Evolutionary conservation across 768 basidiomycete genomes (phyloP), one percentile per base, ranked within the genome.

Genomic region (Pholiota microspora): DNA sequence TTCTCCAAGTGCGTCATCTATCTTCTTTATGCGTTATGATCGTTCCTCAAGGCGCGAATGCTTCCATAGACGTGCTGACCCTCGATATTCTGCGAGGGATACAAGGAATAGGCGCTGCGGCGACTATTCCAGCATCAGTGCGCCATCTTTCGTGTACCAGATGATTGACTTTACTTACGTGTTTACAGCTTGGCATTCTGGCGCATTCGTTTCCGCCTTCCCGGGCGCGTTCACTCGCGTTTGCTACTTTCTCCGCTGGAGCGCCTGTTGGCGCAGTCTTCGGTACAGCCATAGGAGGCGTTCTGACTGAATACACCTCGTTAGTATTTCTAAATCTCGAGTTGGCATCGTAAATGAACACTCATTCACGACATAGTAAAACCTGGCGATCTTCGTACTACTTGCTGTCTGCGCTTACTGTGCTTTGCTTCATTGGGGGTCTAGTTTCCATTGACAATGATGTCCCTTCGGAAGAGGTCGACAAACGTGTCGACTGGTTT

Each of bases 221-320:
- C 1, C 73, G 73, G 10, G 77, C 84, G 0, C 81, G 93, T 12
- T 83, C 89, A 1, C 69, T 84, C 1, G 94, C 92, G 0, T 96
- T 95, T 57, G 82, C 94, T 0, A 84, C 86, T 0, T 95, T 94
- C 59, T 78, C 87, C 0, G 91, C 92, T 0, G 94, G 94, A 28
- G 90, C 88, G 0, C 92, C 94, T 0, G 63, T 94, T 4, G 94
- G 94, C 0, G 88, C 79, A 0, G 87, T 83, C 0, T 70, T 93
- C 12, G 92, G 94, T 1, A 76, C 76, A 31, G 71, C 84, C 0
- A 55, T 92, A 0, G 92, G 92, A 15, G 91, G 89, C 15, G 70
- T 86, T 0, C 69, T 92, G 21, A 88, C 85, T 0, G 79, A 91
- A 62, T 69, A 70, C 10, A 73, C 80, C 23, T 51, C 53, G 79